phyloP scores from a whole-genome alignment of 805 yeast species.

The Isabelozyma pseudorhagii region DNA sequence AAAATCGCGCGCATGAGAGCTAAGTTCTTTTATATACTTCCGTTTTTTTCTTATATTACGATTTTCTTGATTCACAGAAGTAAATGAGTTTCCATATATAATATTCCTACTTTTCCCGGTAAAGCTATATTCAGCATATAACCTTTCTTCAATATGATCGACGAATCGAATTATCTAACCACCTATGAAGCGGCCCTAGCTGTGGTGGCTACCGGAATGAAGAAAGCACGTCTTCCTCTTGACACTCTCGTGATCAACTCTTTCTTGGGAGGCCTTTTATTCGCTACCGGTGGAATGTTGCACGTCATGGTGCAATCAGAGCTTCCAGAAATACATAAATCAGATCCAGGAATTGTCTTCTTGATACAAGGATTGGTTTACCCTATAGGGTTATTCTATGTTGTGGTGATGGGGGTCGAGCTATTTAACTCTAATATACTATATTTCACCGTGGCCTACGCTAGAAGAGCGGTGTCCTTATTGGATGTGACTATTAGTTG shows the following conservation, averaged over 20 bases:
- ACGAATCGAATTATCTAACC: conserved; percentile 50
- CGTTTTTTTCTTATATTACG: background rate
- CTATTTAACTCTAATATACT: conserved; percentile 71
- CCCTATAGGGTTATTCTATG: conserved; percentile 73
- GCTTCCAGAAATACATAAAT: conserved; percentile 37
- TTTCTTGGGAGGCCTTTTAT: conserved; percentile 65
- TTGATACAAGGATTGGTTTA: conserved; percentile 60
- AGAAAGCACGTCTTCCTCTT: conserved; percentile 64
- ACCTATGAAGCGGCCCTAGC: conserved; percentile 84
- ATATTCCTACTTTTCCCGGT: background rate
- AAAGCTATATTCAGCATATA: background rate
- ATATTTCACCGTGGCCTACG: conserved; percentile 64
- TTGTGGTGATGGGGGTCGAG: conserved; percentile 72
- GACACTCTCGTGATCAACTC: conserved; percentile 63
- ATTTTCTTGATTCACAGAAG: too few species aligned
- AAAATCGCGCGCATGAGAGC: background rate
- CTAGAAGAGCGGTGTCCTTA: conserved; percentile 66
- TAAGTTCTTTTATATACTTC: background rate
- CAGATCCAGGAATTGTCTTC: conserved; percentile 51
- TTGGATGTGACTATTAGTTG: conserved; percentile 64
- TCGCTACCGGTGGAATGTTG: conserved; percentile 72
- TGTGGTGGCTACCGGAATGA: conserved; percentile 82
- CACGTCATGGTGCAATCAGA: conserved; percentile 54
- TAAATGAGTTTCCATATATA: too few species aligned
- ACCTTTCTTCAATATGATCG: conserved; percentile 11